Percentiles rank a stretch among this genome's conserved stretches.
Conservation (phyloP, 306 rosid species). For the Gleditsia sinensis region DNA sequence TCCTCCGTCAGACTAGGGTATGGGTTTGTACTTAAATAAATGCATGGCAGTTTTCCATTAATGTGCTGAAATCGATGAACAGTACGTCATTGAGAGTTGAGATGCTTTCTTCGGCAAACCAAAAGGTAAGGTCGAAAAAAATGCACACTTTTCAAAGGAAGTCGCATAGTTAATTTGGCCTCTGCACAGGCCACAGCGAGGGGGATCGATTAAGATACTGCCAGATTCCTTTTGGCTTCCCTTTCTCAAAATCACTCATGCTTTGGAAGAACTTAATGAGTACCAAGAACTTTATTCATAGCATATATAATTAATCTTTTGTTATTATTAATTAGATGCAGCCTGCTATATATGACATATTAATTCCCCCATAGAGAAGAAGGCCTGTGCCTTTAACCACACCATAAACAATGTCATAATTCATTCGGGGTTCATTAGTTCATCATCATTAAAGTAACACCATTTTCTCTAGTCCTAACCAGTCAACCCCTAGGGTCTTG, state of each 20-base stretch:
- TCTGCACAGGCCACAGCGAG: background rate
- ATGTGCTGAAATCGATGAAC: constrained; percentile 24
- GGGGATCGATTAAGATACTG: background rate
- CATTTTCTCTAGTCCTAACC: constrained; percentile 25
- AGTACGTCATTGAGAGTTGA: background rate
- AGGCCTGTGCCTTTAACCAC: background rate
- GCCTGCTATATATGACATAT: no score
- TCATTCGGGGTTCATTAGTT: constrained; percentile 33
- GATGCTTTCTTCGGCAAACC: background rate
- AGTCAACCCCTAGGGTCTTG: constrained; percentile 36
- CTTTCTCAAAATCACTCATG: constrained; percentile 1
- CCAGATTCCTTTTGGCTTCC: constrained; percentile 11
- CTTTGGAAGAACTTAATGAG: no score
- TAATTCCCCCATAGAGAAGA: no score
- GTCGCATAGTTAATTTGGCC: background rate
- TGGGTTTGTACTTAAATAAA: constrained; percentile 14
- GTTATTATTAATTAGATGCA: no score
- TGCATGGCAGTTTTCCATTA: background rate
- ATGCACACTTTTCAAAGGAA: constrained; percentile 3
- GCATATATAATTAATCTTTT: no score
- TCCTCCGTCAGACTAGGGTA: constrained; percentile 11
- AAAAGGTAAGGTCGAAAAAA: background rate
- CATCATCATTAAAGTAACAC: constrained; percentile 31
- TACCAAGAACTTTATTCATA: no score
- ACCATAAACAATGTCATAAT: constrained; percentile 27